Evolutionary conservation across 169 alveolate genomes (phyloP), one percentile per base, ranked within the genome.

Genomic region (Plasmodium adleri): DNA sequence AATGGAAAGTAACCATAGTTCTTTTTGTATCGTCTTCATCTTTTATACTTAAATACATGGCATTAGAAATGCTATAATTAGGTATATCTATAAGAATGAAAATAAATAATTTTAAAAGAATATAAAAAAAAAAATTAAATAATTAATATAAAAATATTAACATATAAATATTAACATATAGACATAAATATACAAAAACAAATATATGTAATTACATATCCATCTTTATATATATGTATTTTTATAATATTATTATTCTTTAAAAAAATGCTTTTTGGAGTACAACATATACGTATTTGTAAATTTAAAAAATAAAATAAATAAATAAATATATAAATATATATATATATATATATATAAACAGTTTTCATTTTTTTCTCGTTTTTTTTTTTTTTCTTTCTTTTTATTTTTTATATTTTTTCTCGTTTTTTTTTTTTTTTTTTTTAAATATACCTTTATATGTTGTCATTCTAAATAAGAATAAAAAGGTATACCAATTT

Each of bases 401-500:
- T 20, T 62, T 62, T 22, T 17, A n/a, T 3, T 5, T 54, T 15
- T 0, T 12, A 15, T 39, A 32, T 58, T 20, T 15, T n/a, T 39
- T 20, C 7, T 20, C 22, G 22, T 28, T 4, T 52, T 47, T 32
- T 13, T 0, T 1, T 45, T 26, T 59, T 74, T 4, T 49, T 43
- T 56, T 59, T 43, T n/a, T n/a, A 50, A 22, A 78, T 9, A 26
- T 78, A 78, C 89, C 78, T 28, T 47, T 47, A 28, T 78, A 78
- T 24, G 89, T 17, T 13, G 78, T 64, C 68, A 78, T 64, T 43
- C 89, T 63, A 52, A 78, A 78, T 8, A 78, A 43, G 45, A 78
- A 64, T 15, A 78, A 70, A 22, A 78, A 78, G 1, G 89, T 78
- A 20, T 64, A 78, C 89, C 89, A 78, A 45, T 78, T 64, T 47